phyloP scores from a whole-genome alignment of 768 basidiomycete species.

The Mycena crocata region DNA sequence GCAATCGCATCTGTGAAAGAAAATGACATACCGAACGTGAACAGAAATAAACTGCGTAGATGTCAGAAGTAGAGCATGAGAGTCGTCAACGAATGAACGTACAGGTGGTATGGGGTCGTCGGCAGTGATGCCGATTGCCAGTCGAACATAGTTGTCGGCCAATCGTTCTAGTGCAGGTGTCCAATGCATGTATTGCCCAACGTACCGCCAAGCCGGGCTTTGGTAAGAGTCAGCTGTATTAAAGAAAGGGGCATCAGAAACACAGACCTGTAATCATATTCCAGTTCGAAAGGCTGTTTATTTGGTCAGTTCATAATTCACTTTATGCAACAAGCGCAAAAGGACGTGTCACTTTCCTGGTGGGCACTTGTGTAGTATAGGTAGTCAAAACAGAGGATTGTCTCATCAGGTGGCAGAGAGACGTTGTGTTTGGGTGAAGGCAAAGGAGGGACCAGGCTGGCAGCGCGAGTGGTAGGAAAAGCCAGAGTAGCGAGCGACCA shows the following conservation, averaged over 20 bases:
- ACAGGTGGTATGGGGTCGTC: conserved; percentile 60
- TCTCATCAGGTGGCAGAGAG: conserved; percentile 62
- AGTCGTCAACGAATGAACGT: conserved; percentile 35
- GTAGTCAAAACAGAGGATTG: conserved; percentile 64
- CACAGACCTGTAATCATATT: conserved; percentile 56
- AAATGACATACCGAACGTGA: conserved; percentile 53
- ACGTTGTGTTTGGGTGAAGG: conserved; percentile 54
- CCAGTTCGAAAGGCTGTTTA: conserved; percentile 64
- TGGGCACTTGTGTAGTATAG: conserved; percentile 61
- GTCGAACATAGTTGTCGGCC: conserved; percentile 58
- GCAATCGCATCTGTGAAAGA: neutral
- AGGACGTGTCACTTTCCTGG: too few relatives aligned
- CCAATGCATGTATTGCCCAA: conserved; percentile 66
- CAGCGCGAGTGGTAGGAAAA: conserved; percentile 56
- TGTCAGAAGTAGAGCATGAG: neutral
- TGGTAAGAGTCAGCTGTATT: conserved; percentile 22
- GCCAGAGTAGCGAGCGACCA: conserved; percentile 60
- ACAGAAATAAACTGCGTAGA: conserved; percentile 63
- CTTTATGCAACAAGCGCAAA: too few relatives aligned
- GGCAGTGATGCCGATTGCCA: conserved; percentile 52
- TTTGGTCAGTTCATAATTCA: conserved; percentile 1
- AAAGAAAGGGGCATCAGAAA: neutral
- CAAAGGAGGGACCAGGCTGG: conserved; percentile 51
- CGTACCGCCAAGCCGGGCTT: conserved; percentile 67
- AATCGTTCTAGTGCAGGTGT: conserved; percentile 52